phyloP scores from a whole-genome alignment of 345 rosid species.

The Lumnitzera racemosa region DNA sequence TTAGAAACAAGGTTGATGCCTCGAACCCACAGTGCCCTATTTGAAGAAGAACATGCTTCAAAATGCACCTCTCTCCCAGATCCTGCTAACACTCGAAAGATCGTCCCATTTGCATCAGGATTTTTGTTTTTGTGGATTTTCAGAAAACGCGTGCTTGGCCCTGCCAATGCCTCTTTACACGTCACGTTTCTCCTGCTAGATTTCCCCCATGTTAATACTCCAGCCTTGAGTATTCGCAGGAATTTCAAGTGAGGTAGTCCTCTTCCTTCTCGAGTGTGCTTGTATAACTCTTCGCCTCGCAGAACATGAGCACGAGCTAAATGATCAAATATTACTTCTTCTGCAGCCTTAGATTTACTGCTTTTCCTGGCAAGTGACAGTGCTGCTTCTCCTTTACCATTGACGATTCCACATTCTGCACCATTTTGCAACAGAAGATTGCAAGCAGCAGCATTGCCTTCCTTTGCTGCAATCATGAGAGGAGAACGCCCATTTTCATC shows the following conservation, averaged over 20 bases:
- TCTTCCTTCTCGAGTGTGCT: slow-evolving; percentile 25
- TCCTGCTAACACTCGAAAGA: slow-evolving; percentile 21
- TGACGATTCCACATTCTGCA: slow-evolving; percentile 13
- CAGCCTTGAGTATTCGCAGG: slow-evolving; percentile 19
- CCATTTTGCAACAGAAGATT: slow-evolving; percentile 22
- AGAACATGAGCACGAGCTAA: slow-evolving; percentile 21
- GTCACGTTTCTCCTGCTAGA: slow-evolving; percentile 19
- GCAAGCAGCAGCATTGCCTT: slow-evolving; percentile 27
- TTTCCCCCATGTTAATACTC: slow-evolving; percentile 22
- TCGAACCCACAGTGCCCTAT: slow-evolving; percentile 18
- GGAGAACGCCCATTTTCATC: slow-evolving; percentile 21
- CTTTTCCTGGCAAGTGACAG: slow-evolving; percentile 20
- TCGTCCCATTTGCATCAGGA: not conserved
- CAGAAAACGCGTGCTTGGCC: slow-evolving; percentile 14
- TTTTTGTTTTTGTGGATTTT: slow-evolving; percentile 17
- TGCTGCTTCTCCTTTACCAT: slow-evolving; percentile 17
- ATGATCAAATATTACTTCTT: slow-evolving; percentile 19
- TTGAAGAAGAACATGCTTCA: slow-evolving; percentile 13
- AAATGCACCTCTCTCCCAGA: slow-evolving; percentile 26
- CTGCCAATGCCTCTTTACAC: slow-evolving; percentile 26
- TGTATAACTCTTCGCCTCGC: slow-evolving; percentile 21
- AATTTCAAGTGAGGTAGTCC: slow-evolving; percentile 22
- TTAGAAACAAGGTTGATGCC: slow-evolving; percentile 19
- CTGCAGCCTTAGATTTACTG: slow-evolving; percentile 21
- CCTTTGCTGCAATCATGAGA: slow-evolving; percentile 25